Evolutionary conservation across 768 basidiomycete genomes (phyloP).

Genomic region (Naganishia onofrii): DNA sequence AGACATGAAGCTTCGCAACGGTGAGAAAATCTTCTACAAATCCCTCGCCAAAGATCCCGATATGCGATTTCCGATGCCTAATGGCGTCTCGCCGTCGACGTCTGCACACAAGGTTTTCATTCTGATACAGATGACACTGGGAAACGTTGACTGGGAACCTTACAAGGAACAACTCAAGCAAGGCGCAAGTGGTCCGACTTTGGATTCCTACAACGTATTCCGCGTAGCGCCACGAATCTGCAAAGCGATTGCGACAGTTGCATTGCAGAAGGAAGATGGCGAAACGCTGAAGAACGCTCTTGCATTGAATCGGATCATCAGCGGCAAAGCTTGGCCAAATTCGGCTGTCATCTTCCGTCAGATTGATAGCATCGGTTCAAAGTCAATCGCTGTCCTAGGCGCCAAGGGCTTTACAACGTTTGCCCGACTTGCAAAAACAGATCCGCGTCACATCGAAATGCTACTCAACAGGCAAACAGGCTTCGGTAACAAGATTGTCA

Average conservation of each 20-base stretch:
- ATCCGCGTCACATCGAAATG: slow-evolving; percentile 35
- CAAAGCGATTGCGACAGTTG: slow-evolving; percentile 74
- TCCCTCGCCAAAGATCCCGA: slow-evolving; percentile 57
- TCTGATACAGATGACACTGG: slow-evolving; percentile 66
- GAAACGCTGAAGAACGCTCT: slow-evolving; percentile 68
- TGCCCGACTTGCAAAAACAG: slow-evolving; percentile 32
- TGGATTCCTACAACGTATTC: slow-evolving; percentile 70
- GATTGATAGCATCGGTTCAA: slow-evolving; percentile 73
- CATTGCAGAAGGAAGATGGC: slow-evolving; percentile 65
- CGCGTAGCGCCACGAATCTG: slow-evolving; percentile 73
- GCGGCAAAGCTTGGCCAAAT: slow-evolving; percentile 89
- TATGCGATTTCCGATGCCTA: slow-evolving; percentile 68
- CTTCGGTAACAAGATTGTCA: slow-evolving; percentile 36
- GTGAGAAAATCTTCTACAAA: slow-evolving; percentile 40
- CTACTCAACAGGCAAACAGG: slow-evolving; percentile 33
- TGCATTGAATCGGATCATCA: slow-evolving; percentile 74
- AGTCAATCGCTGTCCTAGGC: slow-evolving; percentile 63
- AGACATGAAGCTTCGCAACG: slow-evolving; percentile 42
- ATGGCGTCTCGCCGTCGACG: background rate
- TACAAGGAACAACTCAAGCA: slow-evolving; percentile 71
- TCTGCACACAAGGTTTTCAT: slow-evolving; percentile 71
- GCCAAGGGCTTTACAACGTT: slow-evolving; percentile 31
- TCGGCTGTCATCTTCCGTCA: slow-evolving; percentile 78
- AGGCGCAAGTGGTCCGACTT: slow-evolving; percentile 54
- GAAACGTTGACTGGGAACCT: slow-evolving; percentile 55